Base-by-base conservation (phyloP, 768 basidiomycete species). In the Hygrophorus russula region DNA sequence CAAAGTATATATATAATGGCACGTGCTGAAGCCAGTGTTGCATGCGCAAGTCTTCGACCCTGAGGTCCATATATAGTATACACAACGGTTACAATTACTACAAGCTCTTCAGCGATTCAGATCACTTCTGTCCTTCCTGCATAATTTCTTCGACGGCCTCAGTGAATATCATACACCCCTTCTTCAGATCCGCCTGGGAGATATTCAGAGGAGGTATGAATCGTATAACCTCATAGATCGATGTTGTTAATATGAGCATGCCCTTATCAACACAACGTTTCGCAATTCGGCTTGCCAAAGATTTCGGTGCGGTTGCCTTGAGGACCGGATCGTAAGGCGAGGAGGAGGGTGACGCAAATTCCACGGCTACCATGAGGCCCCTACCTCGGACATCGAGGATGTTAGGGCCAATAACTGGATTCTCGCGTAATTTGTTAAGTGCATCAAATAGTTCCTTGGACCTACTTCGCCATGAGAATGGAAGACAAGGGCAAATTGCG, bases 171-270 rank as follows among this genome's bases (percentile, higher is more conserved):
- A 59, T 54, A 46, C 66, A 68, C 0, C 85, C 85, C 56, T 78
- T 77, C 52, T 62, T 69, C 66, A 96, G 63, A 57, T 97, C 89
- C 57, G 70, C 74, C 59, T 76, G 60, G 17, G 71, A 74, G 49
- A 94, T 75, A 56, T 89, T 93, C 53, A 97, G 61, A 12, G 94
- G 77, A 3, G 94, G 94, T 54, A 98, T 97, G 69, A 98, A 96
- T 55, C 92, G 70, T 46, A 96, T 67, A 11, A 83, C 82, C 59
- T 93, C 84, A 59, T 85, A 93, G 18, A 87, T 71, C 40, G 84
- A 88, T 18, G 93, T 96, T 10, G 93, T 94, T 46, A 97, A 67
- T 32, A 94, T 75, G 39, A 96, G 59, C 67, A 97, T 62, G 15
- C 87, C 90, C 57, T 86, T 82, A 57, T 91, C 85, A 48, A 89